Conservation (phyloP, 2,329 filamentous ascomycete species). For the Sarocladium oryzae region DNA sequence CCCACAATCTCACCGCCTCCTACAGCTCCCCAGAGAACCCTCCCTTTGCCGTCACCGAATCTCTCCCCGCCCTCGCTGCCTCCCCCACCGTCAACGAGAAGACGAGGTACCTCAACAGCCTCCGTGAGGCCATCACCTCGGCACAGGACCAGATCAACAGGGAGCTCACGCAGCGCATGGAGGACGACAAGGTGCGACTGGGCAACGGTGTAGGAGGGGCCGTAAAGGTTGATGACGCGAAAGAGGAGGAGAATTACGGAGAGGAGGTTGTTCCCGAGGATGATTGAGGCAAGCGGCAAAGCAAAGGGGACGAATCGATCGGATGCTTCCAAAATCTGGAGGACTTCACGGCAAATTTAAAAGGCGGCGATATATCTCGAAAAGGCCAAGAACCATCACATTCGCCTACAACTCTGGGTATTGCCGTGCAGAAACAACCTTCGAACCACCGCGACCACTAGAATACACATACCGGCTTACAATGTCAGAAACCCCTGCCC, state of each 20-base stretch:
- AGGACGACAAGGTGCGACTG: constrained; percentile 56
- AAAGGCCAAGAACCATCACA: not conserved
- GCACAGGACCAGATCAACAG: constrained; percentile 64
- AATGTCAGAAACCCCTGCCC: constrained; percentile 28
- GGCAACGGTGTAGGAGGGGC: constrained; percentile 20
- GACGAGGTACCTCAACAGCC: constrained; percentile 50
- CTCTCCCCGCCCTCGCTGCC: constrained; percentile 27
- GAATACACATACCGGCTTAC: constrained; percentile 10
- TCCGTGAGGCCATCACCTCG: constrained; percentile 49
- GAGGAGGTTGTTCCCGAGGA: constrained; percentile 73
- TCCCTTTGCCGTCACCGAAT: constrained; percentile 36
- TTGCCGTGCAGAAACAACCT: constrained; percentile 6
- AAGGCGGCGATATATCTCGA: not conserved
- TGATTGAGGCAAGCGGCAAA: constrained; percentile 19
- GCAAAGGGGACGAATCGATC: too few species aligned
- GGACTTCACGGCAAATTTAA: too few species aligned
- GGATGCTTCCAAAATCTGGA: too few species aligned
- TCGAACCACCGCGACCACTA: constrained; percentile 9
- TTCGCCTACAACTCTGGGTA: constrained; percentile 12
- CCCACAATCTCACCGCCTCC: constrained; percentile 34
- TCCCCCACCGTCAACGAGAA: constrained; percentile 40
- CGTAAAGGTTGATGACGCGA: constrained; percentile 40
- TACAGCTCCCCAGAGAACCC: constrained; percentile 48
- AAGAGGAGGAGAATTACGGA: constrained; percentile 74
- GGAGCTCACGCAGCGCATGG: constrained; percentile 69